Evolutionary conservation across 108 stramenopile genomes (phyloP), one percentile per base, ranked within the genome.

Genomic region (Epithemia pelagica): DNA sequence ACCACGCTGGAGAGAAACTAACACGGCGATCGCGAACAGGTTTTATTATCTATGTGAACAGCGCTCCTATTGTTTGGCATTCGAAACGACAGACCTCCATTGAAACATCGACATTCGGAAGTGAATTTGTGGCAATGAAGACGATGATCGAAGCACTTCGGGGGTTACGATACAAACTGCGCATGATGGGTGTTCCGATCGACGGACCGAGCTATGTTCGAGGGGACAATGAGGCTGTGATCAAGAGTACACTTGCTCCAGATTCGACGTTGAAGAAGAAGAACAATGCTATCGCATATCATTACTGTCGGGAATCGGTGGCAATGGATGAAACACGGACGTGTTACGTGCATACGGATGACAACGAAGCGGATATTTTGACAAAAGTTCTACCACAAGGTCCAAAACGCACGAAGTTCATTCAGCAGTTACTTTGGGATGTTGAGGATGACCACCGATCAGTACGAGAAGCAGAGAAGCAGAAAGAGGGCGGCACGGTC

Each of bases 161-260:
- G 18, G 83, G 73, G 5, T 32, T 84, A 26, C 74, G 82, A 19
- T 79, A 79, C 71, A 84, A 84, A 37, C 30, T 84, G 3, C 31
- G 77, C 24, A 84, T 84, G 83, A 78, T 84, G 79, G 83, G 83
- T 22, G 74, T 80, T 0, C 69, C 65, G 0, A 20, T 78, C n/a
- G 62, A 62, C 0, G 82, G 69, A 28, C 69, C 82, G 15, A 19
- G 65, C 0, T 56, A 61, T 46, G 37, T 80, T 0, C 73, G 56
- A 32, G 67, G 80, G 31, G 83, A 88, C 53, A 84, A 80, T 52
- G 62, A 46, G 69, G 69, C 74, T 1, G 74, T 78, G 19, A 60
- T 77, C 54, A 57, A 72, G 26, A 79, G 69, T 55, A 27, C 78
- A 0, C 23, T 31, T 1, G 27, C 26, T 7, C 78, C 75, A 26